Conservation (phyloP, 352 stramenopile genomes). For the Pythium brassicae region DNA sequence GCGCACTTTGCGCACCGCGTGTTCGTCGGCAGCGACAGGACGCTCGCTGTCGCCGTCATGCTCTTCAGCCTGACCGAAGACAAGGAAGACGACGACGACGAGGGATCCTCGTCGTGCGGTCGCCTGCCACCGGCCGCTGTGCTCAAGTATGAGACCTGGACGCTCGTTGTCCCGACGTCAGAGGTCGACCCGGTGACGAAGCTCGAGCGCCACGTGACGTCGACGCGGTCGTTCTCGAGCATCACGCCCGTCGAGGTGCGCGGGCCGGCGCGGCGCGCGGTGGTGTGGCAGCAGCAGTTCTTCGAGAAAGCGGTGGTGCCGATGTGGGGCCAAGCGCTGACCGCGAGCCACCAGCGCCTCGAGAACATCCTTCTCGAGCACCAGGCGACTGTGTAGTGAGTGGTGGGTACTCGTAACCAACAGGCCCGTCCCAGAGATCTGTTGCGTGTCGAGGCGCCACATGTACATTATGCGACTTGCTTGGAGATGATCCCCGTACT, state of each 20-base stretch:
- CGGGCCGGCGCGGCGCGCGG: too few species aligned
- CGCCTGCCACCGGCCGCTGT: background rate
- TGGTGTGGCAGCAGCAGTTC: background rate
- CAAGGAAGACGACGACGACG: background rate
- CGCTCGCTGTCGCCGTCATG: background rate
- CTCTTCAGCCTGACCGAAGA: too few species aligned
- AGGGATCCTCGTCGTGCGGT: background rate
- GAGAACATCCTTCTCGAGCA: conserved; percentile 3
- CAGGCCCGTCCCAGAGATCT: too few species aligned
- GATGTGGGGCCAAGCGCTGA: background rate
- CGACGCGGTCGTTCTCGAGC: background rate
- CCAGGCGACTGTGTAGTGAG: background rate
- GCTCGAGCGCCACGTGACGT: background rate
- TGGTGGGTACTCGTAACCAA: too few species aligned
- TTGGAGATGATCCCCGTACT: too few species aligned
- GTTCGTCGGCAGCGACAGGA: background rate
- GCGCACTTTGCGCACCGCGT: background rate
- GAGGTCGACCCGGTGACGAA: background rate
- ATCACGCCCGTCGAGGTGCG: background rate
- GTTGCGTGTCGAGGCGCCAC: too few species aligned
- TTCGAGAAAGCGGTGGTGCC: background rate
- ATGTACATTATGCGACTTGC: too few species aligned
- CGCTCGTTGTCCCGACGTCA: background rate
- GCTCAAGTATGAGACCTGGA: background rate
- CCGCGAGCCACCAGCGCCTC: background rate